Evolutionary conservation across 2,329 filamentous ascomycete genomes (phyloP).

Genomic region (Epichloe typhina): DNA sequence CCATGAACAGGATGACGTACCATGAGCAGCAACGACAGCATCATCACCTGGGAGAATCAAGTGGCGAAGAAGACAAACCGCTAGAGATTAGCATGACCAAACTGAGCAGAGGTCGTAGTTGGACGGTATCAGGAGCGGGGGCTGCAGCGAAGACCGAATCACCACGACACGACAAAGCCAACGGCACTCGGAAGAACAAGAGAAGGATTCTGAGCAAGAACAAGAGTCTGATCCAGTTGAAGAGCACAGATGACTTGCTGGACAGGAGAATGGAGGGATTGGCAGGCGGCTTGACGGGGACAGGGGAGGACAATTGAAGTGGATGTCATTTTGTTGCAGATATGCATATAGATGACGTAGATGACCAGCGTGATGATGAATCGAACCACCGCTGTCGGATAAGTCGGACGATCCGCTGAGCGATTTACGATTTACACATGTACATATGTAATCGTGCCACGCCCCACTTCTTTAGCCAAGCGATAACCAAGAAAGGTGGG

Average conservation of each 20-base stretch:
- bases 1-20: not conserved
- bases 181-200: slow-evolving; percentile 10
- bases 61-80: slow-evolving; percentile 67
- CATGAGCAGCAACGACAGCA: slow-evolving; percentile 13
- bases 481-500: too few relatives aligned
- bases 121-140: slow-evolving; percentile 14
- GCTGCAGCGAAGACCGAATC: slow-evolving; percentile 12
- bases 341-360: not conserved
- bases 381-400: too few relatives aligned
- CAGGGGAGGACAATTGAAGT: slow-evolving; percentile 29
- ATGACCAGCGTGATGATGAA: not conserved
- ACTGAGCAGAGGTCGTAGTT: slow-evolving; percentile 22
- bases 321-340: not conserved
- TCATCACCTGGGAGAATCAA: slow-evolving; percentile 39
- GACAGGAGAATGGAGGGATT: slow-evolving; percentile 45
- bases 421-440: too few relatives aligned
- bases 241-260: slow-evolving; percentile 44
- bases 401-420: too few relatives aligned
- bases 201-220: slow-evolving; percentile 25
- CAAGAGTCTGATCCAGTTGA: slow-evolving; percentile 38
- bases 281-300: slow-evolving; percentile 37
- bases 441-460: too few relatives aligned
- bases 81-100: slow-evolving; percentile 65
- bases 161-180: slow-evolving; percentile 2
- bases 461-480: too few relatives aligned